Evolutionary conservation across 345 rosid species (phyloP), one percentile per base, ranked within the genome.

Genomic region (Rhizophora mangle): DNA sequence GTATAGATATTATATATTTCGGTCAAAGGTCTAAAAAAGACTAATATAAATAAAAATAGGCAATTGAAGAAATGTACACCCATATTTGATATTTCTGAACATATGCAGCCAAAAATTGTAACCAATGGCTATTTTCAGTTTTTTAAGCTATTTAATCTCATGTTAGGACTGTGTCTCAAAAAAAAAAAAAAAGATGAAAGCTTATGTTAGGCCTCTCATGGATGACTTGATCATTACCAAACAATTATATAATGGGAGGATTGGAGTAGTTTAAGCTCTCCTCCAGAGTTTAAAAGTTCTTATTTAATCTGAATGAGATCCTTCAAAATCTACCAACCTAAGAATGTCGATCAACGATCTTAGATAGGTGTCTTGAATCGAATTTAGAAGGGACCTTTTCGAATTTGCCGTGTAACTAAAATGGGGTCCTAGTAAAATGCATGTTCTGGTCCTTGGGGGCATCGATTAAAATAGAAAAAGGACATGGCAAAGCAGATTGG

Each of bases 291-390:
- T 55, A 19, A 65, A 51, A 59, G 21, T 10, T 7, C 16, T 64
- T 65, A 32, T 53, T 65, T 32, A 67, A 58, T 61, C 29, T 22
- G 67, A 69, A 59, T 69, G 70, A 69, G 63, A 72, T 76, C 80
- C 67, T 57, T 21, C 68, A 72, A 72, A 58, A 73, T 73, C 73
- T 67, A 68, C 39, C 0, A 26, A 8, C 22, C 30, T 30, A 56
- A 58, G 67, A 59, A 69, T 51, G 64, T 62, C 56, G 43, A 36
- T 36, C 43, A 36, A 36, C 43, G 8, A 31, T 31, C 34, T 7
- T 36, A 36, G 43, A 56, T 36, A 20, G 19, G 11, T 10, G 56
- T 65, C 20, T 46, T 46, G n/a, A 36, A 16, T 18, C 15, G 19
- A 6, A 36, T 36, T 36, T 36, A 36, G 7, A 1, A 36, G 8